Evolutionary conservation across 78 protist species (phyloP).

Genomic region (Pelomyxa schiedti): DNA sequence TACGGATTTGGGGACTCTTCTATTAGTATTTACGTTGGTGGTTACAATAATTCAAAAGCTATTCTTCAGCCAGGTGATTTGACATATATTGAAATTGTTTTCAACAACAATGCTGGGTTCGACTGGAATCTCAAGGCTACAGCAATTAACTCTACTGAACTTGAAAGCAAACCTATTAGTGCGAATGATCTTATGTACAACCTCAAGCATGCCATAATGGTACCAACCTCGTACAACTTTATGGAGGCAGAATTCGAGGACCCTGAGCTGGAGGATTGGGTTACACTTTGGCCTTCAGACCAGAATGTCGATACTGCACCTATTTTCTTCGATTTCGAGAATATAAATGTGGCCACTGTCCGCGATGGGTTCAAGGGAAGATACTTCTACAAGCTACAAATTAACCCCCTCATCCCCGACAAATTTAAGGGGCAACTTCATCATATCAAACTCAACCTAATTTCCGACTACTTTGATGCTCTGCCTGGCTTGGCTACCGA

Average conservation of each 20-base stretch:
- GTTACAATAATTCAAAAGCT: neutral
- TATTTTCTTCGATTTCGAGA: neutral
- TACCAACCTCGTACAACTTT: neutral
- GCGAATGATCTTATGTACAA: neutral
- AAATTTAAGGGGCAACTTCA: neutral
- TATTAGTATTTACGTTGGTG: neutral
- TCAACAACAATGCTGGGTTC: neutral
- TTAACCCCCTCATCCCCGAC: neutral
- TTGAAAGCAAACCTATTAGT: neutral
- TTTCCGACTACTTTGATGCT: neutral
- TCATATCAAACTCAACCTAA: neutral
- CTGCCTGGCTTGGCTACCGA: neutral
- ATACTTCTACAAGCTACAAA: neutral
- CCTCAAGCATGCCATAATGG: neutral
- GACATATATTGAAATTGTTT: neutral
- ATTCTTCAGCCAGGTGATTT: neutral
- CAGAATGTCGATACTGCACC: neutral
- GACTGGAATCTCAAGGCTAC: neutral
- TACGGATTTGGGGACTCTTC: neutral
- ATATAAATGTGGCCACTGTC: conserved; percentile 3
- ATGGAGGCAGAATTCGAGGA: neutral
- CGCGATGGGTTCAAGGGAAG: neutral
- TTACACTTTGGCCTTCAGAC: neutral
- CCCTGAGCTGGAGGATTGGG: neutral
- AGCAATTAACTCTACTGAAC: neutral